A percentile compares a stretch with the other conserved stretches of the same genome.
phyloP scores from a whole-genome alignment of 202 grass and related monocot genomes.

The Carex arenaria region DNA sequence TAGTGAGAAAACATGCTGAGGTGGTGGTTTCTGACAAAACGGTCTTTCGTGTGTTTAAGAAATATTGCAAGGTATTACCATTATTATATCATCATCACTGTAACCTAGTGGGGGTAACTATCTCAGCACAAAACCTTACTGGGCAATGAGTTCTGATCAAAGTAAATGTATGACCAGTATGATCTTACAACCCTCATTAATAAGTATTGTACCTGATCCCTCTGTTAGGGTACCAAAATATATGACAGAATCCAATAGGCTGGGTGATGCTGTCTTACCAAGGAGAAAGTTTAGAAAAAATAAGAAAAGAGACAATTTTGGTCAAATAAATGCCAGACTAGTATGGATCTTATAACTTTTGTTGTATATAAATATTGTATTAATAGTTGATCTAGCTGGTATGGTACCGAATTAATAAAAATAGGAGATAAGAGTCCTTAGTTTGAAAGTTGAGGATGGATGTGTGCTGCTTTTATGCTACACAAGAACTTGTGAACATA shows the following conservation, averaged over 20 bases:
- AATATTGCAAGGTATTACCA: slow-evolving; percentile 72
- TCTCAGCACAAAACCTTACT: slow-evolving; percentile 6
- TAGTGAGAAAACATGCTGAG: slow-evolving; percentile 77
- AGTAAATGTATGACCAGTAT: slow-evolving; percentile 2
- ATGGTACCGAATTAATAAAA: background rate
- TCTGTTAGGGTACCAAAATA: background rate
- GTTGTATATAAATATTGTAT: too few species aligned
- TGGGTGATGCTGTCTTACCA: background rate
- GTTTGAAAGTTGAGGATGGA: background rate
- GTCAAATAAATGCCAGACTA: background rate
- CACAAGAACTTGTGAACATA: background rate
- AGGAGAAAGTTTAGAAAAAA: background rate
- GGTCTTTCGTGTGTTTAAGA: slow-evolving; percentile 71
- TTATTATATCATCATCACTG: slow-evolving; percentile 10
- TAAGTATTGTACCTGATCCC: background rate
- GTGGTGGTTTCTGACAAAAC: slow-evolving; percentile 56
- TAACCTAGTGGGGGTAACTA: background rate
- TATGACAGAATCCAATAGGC: background rate
- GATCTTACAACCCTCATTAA: background rate
- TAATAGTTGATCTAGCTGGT: background rate
- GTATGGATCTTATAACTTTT: background rate
- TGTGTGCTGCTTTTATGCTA: background rate
- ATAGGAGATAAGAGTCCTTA: background rate
- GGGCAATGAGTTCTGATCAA: background rate
- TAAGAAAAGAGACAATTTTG: background rate